phyloP scores from a whole-genome alignment of 2,329 filamentous ascomycete genomes.

The Zymoseptoria brevis region DNA sequence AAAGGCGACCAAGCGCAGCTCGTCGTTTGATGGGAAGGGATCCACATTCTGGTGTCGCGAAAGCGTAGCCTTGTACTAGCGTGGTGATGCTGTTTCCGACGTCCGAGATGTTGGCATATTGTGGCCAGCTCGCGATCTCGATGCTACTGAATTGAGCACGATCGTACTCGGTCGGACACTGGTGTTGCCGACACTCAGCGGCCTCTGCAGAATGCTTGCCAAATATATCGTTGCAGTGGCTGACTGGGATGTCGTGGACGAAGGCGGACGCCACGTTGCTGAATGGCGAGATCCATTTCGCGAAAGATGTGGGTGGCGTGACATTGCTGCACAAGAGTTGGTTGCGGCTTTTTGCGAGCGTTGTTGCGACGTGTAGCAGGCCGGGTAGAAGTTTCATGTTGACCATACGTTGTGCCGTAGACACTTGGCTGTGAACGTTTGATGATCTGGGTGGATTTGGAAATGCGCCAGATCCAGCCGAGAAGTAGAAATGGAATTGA shows the following conservation, averaged over 20 bases:
- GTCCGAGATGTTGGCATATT: not conserved
- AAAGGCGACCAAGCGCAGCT: not conserved
- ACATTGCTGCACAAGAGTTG: not conserved
- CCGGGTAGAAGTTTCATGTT: not conserved
- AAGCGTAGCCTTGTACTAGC: not conserved
- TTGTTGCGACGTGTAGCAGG: not conserved
- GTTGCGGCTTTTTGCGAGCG: not conserved
- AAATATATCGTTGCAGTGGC: not conserved
- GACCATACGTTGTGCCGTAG: not conserved
- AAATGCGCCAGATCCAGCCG: not conserved
- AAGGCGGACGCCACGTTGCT: not conserved
- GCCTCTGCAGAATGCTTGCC: not conserved
- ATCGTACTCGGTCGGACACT: not conserved
- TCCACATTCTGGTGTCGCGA: not conserved
- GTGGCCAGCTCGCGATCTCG: conserved; percentile 1
- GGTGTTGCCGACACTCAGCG: not conserved
- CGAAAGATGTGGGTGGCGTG: not conserved
- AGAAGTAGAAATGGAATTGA: not conserved
- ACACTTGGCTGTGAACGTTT: not conserved
- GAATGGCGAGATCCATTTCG: not conserved
- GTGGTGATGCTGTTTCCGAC: not conserved
- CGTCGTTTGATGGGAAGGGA: not conserved
- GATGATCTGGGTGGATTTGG: not conserved
- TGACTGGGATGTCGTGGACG: not conserved
- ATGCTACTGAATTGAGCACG: not conserved